These are phyloP conservation scores for Ilex aquifolium DNA, from an alignment of 257 asterid species.

Conservation along the genomic window DNA sequence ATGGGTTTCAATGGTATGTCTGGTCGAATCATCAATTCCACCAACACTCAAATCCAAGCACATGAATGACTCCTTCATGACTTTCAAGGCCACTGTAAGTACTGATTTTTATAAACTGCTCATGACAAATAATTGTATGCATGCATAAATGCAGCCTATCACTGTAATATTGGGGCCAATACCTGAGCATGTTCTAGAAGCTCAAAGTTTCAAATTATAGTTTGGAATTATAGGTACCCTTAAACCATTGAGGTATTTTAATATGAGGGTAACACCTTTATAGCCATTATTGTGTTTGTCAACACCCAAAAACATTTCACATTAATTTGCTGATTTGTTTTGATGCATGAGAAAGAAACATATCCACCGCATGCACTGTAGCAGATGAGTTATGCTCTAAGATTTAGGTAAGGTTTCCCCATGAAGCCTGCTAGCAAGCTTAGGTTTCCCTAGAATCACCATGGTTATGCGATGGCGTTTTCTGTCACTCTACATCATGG, in stretches of 20 bases:
- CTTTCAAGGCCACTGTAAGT: conserved; percentile 42
- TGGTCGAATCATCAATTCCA: conserved; percentile 38
- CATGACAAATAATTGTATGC: too few relatives aligned
- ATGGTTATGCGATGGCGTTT: too few relatives aligned
- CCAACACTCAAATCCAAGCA: conserved; percentile 21
- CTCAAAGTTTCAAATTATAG: background rate
- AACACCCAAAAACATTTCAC: too few relatives aligned
- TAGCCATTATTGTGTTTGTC: too few relatives aligned
- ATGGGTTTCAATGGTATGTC: conserved; percentile 61
- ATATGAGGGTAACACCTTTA: background rate
- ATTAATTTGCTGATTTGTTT: too few relatives aligned
- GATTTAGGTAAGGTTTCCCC: too few relatives aligned
- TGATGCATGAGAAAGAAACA: too few relatives aligned
- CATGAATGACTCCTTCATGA: conserved; percentile 27
- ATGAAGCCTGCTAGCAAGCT: too few relatives aligned
- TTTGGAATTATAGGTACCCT: background rate
- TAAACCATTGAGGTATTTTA: background rate
- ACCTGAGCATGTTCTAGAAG: background rate
- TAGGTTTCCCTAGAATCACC: too few relatives aligned
- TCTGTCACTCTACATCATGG: background rate
- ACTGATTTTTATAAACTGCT: background rate
- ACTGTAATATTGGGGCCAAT: background rate
- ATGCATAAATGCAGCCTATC: background rate
- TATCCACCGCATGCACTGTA: too few relatives aligned
- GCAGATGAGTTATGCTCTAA: too few relatives aligned